A percentile compares a stretch with the other conserved stretches of the same genome.
These are phyloP conservation scores for Bruguiera gymnorhiza DNA, from an alignment of 345 rosid species.

Conservation along the genomic window DNA sequence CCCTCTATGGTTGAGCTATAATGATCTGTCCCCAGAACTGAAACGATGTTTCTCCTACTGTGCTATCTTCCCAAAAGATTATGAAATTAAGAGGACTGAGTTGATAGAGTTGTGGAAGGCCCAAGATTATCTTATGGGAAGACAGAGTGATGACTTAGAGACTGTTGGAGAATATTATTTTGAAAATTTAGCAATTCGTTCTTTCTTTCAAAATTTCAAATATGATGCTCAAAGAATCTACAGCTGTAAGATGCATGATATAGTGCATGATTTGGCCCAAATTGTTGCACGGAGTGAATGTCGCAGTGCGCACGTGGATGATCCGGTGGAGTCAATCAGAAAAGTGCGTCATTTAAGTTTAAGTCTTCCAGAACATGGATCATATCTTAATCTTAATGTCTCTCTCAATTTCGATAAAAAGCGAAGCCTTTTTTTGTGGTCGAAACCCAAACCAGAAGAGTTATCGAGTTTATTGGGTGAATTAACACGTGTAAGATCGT, in stretches of 20 bases:
- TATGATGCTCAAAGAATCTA: too few species aligned
- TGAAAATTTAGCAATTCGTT: too few species aligned
- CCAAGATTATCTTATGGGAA: conserved; percentile 7
- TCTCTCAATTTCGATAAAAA: too few species aligned
- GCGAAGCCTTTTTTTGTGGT: not conserved
- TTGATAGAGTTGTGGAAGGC: conserved; percentile 19
- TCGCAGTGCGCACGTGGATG: not conserved
- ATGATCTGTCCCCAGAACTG: too few species aligned
- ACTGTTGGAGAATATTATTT: too few species aligned
- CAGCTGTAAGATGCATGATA: not conserved
- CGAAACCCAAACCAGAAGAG: too few species aligned
- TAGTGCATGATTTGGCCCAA: not conserved
- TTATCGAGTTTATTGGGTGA: not conserved
- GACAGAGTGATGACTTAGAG: too few species aligned
- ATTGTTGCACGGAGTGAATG: not conserved
- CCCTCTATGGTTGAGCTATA: conserved; percentile 4
- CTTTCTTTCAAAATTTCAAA: too few species aligned
- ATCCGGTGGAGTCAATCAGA: too few species aligned
- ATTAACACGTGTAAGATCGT: not conserved
- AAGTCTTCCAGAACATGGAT: too few species aligned
- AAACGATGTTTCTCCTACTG: too few species aligned
- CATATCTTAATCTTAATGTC: too few species aligned
- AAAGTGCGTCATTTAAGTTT: not conserved
- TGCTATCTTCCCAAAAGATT: not conserved
- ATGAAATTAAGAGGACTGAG: not conserved